A percentile compares a stretch with the other conserved stretches of the same genome.
Evolutionary conservation across 2,329 filamentous ascomycete genomes (phyloP).

Genomic region (Exophiala sp.): DNA sequence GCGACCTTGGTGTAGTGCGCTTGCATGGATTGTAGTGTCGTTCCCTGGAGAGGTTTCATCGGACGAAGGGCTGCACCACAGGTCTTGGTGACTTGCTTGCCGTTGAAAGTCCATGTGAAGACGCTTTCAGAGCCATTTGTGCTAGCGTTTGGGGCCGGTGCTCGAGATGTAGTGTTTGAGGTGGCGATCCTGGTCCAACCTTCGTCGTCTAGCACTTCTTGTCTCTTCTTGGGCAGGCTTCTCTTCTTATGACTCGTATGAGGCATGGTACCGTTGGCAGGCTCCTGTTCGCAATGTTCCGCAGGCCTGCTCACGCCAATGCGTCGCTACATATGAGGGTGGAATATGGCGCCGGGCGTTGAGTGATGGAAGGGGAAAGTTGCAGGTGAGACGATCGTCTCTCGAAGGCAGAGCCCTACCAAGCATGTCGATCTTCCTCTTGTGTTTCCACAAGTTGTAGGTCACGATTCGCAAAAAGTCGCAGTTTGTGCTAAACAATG

Average conservation of each 20-base stretch:
- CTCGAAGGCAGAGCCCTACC: background rate
- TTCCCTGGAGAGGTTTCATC: constrained; percentile 4
- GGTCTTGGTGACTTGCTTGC: background rate
- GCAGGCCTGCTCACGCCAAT: no score
- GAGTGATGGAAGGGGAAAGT: background rate
- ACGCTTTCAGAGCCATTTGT: background rate
- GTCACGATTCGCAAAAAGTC: no score
- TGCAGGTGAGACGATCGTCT: background rate
- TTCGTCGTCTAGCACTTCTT: constrained; percentile 19
- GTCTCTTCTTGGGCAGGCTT: constrained; percentile 6
- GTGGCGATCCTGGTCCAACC: constrained; percentile 21
- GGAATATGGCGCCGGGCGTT: no score
- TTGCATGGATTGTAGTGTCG: constrained; percentile 5
- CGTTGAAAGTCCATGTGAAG: background rate
- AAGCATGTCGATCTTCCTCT: no score
- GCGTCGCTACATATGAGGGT: no score
- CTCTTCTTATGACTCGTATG: constrained; percentile 24
- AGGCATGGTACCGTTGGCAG: constrained; percentile 14
- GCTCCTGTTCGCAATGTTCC: no score
- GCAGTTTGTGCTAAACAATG: no score
- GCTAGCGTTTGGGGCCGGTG: background rate
- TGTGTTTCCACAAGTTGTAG: no score
- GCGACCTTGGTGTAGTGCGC: constrained; percentile 8
- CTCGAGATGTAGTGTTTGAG: background rate
- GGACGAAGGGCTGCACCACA: background rate